Conservation (phyloP, 768 basidiomycete species). For the Boletus fagicola region DNA sequence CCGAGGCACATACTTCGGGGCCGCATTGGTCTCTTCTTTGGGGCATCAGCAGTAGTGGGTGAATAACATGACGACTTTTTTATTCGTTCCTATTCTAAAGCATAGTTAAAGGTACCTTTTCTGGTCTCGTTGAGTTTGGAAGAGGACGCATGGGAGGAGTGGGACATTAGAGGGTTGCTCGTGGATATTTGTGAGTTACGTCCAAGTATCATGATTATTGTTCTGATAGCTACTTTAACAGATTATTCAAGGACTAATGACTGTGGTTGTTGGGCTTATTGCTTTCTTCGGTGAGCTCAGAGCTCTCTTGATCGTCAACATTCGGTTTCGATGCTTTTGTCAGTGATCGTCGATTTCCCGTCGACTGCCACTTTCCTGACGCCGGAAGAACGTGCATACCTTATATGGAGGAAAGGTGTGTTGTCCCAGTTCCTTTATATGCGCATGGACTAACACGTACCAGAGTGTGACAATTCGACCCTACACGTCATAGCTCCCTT, state of each 20-base stretch:
- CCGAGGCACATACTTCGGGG: conserved; percentile 58
- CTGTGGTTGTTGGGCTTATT: conserved; percentile 53
- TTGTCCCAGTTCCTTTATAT: conserved; percentile 21
- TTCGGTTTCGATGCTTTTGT: background rate
- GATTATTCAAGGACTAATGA: conserved; percentile 47
- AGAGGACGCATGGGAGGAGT: conserved; percentile 53
- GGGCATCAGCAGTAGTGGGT: conserved; percentile 61
- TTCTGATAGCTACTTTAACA: background rate
- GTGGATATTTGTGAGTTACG: conserved; percentile 58
- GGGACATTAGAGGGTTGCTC: conserved; percentile 56
- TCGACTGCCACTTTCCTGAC: conserved; percentile 20
- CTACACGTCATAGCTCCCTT: too few relatives aligned
- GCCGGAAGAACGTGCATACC: conserved; percentile 14
- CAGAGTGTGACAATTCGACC: conserved; percentile 35
- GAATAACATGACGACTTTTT: background rate
- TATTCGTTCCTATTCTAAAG: background rate
- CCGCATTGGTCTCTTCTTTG: conserved; percentile 63
- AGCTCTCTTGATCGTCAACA: background rate
- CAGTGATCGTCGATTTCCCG: conserved; percentile 57
- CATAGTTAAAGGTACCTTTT: conserved; percentile 45
- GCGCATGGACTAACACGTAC: conserved; percentile 50
- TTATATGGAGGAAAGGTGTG: conserved; percentile 21
- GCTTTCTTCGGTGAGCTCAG: conserved; percentile 46
- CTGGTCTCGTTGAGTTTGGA: conserved; percentile 55
- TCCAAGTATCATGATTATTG: background rate